Percentiles rank a stretch among this genome's conserved stretches.
Conservation (phyloP, 176 grass and related monocot species). For the Aegilops speltoides region DNA sequence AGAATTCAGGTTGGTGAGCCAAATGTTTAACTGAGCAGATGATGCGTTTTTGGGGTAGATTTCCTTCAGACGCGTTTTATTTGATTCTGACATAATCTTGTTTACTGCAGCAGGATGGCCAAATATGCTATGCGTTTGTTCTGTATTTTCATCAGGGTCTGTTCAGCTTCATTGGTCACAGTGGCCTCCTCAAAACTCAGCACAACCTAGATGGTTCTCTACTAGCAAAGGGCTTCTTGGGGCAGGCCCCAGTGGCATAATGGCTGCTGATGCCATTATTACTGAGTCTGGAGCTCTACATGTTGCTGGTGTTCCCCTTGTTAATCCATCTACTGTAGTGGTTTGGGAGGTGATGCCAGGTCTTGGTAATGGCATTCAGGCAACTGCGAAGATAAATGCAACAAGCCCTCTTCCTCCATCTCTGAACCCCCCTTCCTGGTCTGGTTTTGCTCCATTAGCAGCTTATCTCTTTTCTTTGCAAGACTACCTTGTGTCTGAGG, state of each 20-base stretch:
- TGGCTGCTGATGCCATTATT: constrained; percentile 98
- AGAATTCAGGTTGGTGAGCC: constrained; percentile 70
- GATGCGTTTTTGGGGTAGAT: neutral
- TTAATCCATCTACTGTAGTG: constrained; percentile 98
- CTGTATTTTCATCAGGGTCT: constrained; percentile 98
- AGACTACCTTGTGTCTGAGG: constrained; percentile 84
- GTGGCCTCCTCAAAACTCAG: constrained; percentile 74
- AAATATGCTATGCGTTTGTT: constrained; percentile 82
- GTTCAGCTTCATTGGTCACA: constrained; percentile 97
- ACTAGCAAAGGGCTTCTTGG: constrained; percentile 97
- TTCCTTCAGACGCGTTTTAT: constrained; percentile 15
- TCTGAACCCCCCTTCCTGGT: constrained; percentile 80
- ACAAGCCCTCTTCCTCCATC: constrained; percentile 70
- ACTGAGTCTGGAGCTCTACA: constrained; percentile 88
- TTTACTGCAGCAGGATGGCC: constrained; percentile 89
- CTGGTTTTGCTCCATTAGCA: constrained; percentile 74
- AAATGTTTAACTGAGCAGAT: constrained; percentile 11
- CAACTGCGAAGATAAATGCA: constrained; percentile 81
- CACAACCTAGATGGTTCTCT: constrained; percentile 84
- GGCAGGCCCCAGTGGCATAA: constrained; percentile 95
- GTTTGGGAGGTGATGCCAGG: constrained; percentile 99
- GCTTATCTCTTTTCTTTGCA: constrained; percentile 92
- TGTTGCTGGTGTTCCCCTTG: constrained; percentile 98
- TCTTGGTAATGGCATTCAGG: constrained; percentile 85
- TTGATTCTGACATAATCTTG: constrained; percentile 29